Conservation (phyloP, 768 basidiomycete species). For the Mrakia gelida region DNA sequence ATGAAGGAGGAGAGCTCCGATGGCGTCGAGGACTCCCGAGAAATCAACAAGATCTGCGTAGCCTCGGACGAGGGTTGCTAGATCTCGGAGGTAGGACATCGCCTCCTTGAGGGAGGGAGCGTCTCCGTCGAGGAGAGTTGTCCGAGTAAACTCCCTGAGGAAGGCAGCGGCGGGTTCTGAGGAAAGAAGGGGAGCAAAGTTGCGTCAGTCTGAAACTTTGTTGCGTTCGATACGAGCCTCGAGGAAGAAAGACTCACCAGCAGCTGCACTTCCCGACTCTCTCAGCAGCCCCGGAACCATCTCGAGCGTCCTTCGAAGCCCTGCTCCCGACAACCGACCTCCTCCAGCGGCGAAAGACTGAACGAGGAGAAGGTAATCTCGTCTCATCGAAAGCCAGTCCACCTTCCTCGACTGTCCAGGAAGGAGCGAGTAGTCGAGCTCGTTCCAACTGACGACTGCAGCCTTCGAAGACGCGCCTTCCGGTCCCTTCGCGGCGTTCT, state of each 20-base stretch:
- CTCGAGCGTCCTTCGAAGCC: constrained; percentile 34
- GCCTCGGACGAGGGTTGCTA: constrained; percentile 56
- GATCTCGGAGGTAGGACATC: constrained; percentile 53
- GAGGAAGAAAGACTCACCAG: neutral
- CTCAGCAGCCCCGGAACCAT: constrained; percentile 37
- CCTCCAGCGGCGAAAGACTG: constrained; percentile 36
- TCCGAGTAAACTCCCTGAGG: constrained; percentile 54
- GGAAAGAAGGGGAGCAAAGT: constrained; percentile 26
- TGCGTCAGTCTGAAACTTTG: neutral
- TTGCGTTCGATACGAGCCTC: constrained; percentile 32
- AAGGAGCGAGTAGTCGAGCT: neutral
- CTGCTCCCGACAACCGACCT: constrained; percentile 33
- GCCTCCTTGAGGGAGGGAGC: constrained; percentile 51
- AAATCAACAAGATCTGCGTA: constrained; percentile 56
- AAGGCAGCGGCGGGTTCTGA: constrained; percentile 52
- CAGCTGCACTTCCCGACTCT: neutral
- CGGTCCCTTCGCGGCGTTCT: neutral
- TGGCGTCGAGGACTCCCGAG: constrained; percentile 55
- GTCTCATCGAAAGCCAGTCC: constrained; percentile 36
- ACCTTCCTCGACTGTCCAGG: neutral
- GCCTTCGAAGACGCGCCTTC: neutral
- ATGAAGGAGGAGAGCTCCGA: constrained; percentile 51
- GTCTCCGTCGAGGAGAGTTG: constrained; percentile 52
- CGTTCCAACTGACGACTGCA: constrained; percentile 16
- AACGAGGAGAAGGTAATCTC: constrained; percentile 37